Conservation (phyloP, 2,329 filamentous ascomycete genomes). For the Ceratocystis destructans region DNA sequence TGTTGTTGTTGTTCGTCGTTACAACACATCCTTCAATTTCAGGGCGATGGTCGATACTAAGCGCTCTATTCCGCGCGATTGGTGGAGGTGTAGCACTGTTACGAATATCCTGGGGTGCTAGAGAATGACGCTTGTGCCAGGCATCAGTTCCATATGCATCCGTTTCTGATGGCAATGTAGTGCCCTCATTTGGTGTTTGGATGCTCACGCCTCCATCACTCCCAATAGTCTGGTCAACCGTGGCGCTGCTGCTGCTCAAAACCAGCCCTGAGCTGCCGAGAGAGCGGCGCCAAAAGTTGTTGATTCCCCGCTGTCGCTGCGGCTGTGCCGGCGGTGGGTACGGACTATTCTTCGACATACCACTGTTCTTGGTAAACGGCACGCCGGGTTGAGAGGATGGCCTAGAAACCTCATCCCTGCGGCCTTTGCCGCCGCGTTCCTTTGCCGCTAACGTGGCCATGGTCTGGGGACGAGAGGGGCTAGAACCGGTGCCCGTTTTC, state of each 20-base stretch:
- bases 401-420: constrained; percentile 11
- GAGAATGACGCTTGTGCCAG: constrained; percentile 27
- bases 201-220: constrained; percentile 15
- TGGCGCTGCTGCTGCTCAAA: constrained; percentile 20
- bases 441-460: constrained; percentile 14
- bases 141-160: constrained; percentile 29
- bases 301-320: constrained; percentile 30
- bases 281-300: constrained; percentile 39
- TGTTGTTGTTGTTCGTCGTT: background rate
- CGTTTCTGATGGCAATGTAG: constrained; percentile 19
- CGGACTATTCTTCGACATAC: constrained; percentile 15
- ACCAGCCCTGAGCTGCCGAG: constrained; percentile 26
- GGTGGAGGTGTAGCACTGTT: constrained; percentile 42
- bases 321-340: constrained; percentile 16
- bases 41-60: constrained; percentile 14
- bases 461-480: constrained; percentile 8
- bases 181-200: constrained; percentile 17
- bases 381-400: constrained; percentile 15
- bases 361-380: constrained; percentile 3
- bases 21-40: background rate
- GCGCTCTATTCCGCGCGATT: constrained; percentile 34
- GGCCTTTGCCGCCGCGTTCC: constrained; percentile 11
- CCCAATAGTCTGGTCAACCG: constrained; percentile 15
- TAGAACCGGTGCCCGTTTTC: constrained; percentile 26
- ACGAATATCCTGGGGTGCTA: constrained; percentile 30